phyloP scores from a whole-genome alignment of 1,284 basidiomycete genomes.

The Moesziomyces sp. region DNA sequence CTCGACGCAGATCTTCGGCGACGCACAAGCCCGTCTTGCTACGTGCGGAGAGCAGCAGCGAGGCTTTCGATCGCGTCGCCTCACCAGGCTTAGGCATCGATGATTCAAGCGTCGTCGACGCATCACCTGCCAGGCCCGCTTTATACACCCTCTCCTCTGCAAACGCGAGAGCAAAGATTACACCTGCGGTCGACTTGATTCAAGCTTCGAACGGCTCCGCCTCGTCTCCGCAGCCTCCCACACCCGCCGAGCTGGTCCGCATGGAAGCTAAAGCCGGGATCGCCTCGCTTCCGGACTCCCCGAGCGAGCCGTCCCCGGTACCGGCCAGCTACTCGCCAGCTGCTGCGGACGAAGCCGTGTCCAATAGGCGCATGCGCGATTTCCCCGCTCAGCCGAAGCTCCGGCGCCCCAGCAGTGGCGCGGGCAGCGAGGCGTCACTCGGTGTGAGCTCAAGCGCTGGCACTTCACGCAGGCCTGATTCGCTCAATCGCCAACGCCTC shows the following conservation, averaged over 20 bases:
- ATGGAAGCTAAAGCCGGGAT: conserved; percentile 62
- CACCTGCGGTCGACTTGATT: conserved; percentile 5
- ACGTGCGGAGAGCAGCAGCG: conserved; percentile 37
- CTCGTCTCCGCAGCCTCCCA: conserved; percentile 18
- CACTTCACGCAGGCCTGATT: conserved; percentile 22
- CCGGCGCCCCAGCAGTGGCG: conserved; percentile 23
- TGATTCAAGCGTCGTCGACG: conserved; percentile 29
- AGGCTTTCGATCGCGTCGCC: conserved; percentile 34
- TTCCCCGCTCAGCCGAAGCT: conserved; percentile 9
- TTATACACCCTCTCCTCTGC: conserved; percentile 30
- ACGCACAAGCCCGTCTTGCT: conserved; percentile 19
- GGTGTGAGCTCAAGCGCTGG: conserved; percentile 7
- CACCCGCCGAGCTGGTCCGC: conserved; percentile 56
- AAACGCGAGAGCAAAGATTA: conserved; percentile 4
- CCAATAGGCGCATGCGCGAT: conserved; percentile 10
- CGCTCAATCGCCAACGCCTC: conserved; percentile 18
- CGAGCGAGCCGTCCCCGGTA: conserved; percentile 45
- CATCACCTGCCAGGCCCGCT: conserved; percentile 24
- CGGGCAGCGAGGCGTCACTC: conserved; percentile 32
- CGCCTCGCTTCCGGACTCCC: conserved; percentile 49
- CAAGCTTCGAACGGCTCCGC: not conserved
- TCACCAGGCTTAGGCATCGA: conserved; percentile 33
- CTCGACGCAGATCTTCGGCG: conserved; percentile 30
- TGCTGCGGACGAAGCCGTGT: conserved; percentile 8
- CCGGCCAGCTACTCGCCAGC: conserved; percentile 31